Evolutionary conservation across 768 basidiomycete genomes (phyloP).

Genomic region (Sporobolomyces roseus): DNA sequence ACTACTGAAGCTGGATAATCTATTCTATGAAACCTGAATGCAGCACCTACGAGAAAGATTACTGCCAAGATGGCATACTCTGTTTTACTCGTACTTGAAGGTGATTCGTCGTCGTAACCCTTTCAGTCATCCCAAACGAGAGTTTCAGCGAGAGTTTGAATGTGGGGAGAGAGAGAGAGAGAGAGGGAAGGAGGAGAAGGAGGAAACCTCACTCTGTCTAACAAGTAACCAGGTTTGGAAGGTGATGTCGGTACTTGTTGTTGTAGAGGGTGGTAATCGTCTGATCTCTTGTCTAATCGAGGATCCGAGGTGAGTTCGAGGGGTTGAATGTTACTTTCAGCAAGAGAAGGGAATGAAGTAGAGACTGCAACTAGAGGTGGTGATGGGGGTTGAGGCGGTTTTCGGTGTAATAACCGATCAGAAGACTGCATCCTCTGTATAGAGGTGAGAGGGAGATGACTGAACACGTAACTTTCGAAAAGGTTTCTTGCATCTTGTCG

Average conservation of each 20-base stretch:
- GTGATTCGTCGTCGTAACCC: constrained; percentile 26
- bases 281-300: constrained; percentile 29
- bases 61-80: constrained; percentile 24
- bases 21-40: constrained; percentile 45
- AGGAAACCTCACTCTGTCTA: constrained; percentile 18
- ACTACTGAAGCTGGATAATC: constrained; percentile 46
- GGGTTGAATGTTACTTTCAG: too few species aligned
- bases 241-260: background rate
- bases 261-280: constrained; percentile 9
- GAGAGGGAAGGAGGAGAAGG: background rate
- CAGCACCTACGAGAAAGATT: constrained; percentile 32
- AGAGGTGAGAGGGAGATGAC: background rate
- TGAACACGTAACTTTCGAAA: too few species aligned
- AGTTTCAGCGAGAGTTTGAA: background rate
- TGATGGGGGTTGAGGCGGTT: background rate
- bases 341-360: background rate
- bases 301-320: too few species aligned
- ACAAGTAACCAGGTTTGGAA: constrained; percentile 21
- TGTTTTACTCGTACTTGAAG: constrained; percentile 16
- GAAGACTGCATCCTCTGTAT: too few species aligned
- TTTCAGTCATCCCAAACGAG: too few species aligned
- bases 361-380: background rate
- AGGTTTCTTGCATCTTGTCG: background rate
- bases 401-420: constrained; percentile 20
- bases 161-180: background rate